Percentiles rank a stretch among this genome's conserved stretches.
phyloP scores from a whole-genome alignment of 768 basidiomycete species.

The Boletus sp. region DNA sequence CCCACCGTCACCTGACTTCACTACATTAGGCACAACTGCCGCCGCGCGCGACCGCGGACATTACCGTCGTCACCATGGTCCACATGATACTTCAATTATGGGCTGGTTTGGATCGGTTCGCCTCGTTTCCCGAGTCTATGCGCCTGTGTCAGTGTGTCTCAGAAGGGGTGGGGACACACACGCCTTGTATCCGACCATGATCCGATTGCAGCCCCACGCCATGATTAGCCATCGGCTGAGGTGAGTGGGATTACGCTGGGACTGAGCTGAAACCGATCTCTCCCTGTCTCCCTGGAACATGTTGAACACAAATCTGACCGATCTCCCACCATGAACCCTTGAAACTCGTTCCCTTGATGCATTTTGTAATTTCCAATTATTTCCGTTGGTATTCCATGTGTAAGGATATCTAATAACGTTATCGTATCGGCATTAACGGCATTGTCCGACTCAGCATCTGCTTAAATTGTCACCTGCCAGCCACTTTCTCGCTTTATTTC shows the following conservation, averaged over 20 bases:
- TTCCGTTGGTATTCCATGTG: neutral
- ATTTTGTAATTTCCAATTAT: neutral
- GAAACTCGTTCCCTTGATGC: too few species aligned
- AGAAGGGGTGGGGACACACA: neutral
- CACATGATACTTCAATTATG: neutral
- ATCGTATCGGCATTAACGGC: neutral
- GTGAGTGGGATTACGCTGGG: neutral
- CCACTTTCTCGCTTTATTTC: neutral
- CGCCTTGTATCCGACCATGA: neutral
- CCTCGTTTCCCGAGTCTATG: constrained; percentile 8
- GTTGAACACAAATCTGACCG: neutral
- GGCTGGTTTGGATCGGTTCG: constrained; percentile 6
- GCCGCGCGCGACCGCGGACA: neutral
- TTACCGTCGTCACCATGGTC: neutral
- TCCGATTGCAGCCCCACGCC: neutral
- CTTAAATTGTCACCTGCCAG: neutral
- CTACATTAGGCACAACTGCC: neutral
- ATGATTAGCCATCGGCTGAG: neutral
- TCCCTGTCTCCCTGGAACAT: neutral
- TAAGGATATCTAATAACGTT: neutral
- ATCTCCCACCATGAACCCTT: neutral
- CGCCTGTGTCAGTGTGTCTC: neutral
- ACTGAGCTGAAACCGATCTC: neutral
- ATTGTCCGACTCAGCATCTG: too few species aligned
- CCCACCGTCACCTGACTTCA: constrained; percentile 10